Base-by-base conservation (phyloP, 129 eudicot genomes). In the Flaveria trinervia region DNA sequence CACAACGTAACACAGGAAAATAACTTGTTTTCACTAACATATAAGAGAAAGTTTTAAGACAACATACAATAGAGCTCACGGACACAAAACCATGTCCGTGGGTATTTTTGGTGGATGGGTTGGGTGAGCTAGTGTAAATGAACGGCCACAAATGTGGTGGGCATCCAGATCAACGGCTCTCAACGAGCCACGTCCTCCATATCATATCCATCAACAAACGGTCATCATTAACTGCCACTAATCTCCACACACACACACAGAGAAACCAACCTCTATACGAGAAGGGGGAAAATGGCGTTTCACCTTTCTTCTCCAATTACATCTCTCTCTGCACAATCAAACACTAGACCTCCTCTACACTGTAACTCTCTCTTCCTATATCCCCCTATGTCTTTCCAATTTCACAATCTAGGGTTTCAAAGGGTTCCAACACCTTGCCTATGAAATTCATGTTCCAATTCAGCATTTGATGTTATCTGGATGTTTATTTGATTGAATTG, bases 251-350 rank as follows among this genome's bases (percentile, higher is more conserved):
- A 33, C 11, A 50, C 20, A 36, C 22, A 62, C 50, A 45, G 50
- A 36, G 41, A 36, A 36, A 36, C 41, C 22, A 20, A 20, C 22
- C 22, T 20, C 41, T 26, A 7, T 4, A 44, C 22, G 22, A 39
- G 20, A 60, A 75, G 70, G 77, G 75, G 14, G 69, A 64, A 57
- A 76, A 88, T 88, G 93, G 88, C 86, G 46, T 80, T 73, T 69
- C 78, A 79, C 39, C 77, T 79, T 71, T 88, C 86, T 51, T 78
- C 85, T 73, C 79, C 86, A 25, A 41, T 85, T 6, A 61, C 82
- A 41, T 26, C 66, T 48, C 70, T 74, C 69, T 50, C 82, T 26
- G 7, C 75, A 4, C 73, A 69, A 62, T 75, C 84, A 51, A 71
- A 57, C 12, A n/a, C 75, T 54, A 70, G 39, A 25, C 39, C 67